phyloP scores from a whole-genome alignment of 2,329 filamentous ascomycete species.

The Juglanconis oblonga region DNA sequence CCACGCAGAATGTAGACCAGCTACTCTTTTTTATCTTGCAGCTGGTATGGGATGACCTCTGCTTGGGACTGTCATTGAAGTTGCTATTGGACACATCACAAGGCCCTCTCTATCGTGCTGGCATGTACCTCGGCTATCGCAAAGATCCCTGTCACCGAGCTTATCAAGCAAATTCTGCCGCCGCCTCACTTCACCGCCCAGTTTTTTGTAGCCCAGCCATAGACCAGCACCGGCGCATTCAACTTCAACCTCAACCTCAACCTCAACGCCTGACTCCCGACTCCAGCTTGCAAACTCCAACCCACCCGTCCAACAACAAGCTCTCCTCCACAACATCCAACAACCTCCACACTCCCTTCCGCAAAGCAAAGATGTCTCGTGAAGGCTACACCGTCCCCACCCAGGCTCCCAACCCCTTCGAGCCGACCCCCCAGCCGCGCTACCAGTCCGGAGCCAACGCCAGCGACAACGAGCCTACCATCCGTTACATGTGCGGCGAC shows the following conservation, averaged over 20 bases:
- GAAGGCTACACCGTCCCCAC: constrained; percentile 76
- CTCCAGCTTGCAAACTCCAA: background rate
- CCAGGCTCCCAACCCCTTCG: constrained; percentile 38
- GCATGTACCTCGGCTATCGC: constrained; percentile 13
- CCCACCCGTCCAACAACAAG: background rate
- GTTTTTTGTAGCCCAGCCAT: constrained; percentile 10
- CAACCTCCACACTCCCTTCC: background rate
- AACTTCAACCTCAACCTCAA: constrained; percentile 1
- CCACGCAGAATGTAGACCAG: background rate
- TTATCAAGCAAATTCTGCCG: constrained; percentile 15
- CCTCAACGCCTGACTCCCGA: background rate
- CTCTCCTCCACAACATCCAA: background rate
- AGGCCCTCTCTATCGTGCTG: background rate
- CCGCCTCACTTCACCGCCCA: constrained; percentile 17
- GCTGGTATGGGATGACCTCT: background rate
- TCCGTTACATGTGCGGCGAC: constrained; percentile 77
- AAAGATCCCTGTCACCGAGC: background rate
- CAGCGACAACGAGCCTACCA: constrained; percentile 50
- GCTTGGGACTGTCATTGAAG: background rate
- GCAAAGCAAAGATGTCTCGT: constrained; percentile 53
- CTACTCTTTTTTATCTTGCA: background rate
- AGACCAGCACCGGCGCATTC: background rate
- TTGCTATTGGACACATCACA: background rate
- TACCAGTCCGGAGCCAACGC: constrained; percentile 37
- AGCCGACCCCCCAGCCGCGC: constrained; percentile 21